A percentile compares a stretch with the other conserved stretches of the same genome.
Conservation (phyloP, 225 moss, liverwort and hornwort genomes). For the Bryum argenteum region DNA sequence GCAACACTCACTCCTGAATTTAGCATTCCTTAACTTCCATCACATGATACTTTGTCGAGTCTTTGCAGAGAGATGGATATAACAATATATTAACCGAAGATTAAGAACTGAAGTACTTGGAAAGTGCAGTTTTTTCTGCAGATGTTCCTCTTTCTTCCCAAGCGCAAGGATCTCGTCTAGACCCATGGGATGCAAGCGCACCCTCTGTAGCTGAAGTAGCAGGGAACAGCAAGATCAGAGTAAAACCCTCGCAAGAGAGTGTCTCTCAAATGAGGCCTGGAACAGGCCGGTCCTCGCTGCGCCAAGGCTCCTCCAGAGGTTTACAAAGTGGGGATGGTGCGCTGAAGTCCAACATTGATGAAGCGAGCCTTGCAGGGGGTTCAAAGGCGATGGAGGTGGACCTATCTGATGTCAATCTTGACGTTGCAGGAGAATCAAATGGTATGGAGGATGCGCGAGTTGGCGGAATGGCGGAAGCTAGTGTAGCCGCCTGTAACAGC, state of each 20-base stretch:
- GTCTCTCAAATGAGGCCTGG: constrained; percentile 39
- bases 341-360: constrained; percentile 27
- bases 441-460: constrained; percentile 23
- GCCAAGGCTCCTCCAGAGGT: constrained; percentile 36
- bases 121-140: background rate
- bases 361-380: constrained; percentile 24
- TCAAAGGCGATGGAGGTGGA: constrained; percentile 30
- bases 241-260: constrained; percentile 45
- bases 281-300: constrained; percentile 36
- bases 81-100: too few species aligned
- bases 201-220: constrained; percentile 58
- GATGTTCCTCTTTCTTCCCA: constrained; percentile 56
- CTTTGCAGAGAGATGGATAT: too few species aligned
- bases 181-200: constrained; percentile 91
- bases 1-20: background rate
- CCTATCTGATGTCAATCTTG: constrained; percentile 29
- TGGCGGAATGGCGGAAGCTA: constrained; percentile 8
- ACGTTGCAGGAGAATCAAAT: constrained; percentile 25
- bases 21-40: too few species aligned
- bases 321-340: constrained; percentile 29
- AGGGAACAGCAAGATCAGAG: constrained; percentile 25
- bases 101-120: constrained; percentile 7
- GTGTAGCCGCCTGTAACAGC: constrained; percentile 29
- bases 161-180: constrained; percentile 57
- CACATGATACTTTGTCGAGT: too few species aligned